Base-by-base conservation (phyloP, 2,329 filamentous ascomycete species). In the Ophiostoma quercus region DNA sequence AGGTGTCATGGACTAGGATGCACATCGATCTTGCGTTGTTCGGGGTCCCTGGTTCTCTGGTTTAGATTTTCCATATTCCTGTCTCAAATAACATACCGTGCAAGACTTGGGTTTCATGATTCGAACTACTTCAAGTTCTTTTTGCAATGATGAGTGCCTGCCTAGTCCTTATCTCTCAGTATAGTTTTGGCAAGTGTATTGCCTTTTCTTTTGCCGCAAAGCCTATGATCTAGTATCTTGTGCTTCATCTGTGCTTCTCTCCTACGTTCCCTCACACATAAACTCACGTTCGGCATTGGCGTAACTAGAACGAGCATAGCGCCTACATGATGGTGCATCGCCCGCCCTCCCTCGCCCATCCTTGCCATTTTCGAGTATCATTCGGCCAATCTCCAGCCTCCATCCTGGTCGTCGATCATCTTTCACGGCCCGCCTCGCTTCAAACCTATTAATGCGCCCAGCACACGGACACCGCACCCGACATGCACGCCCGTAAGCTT, bases 341-440 rank as follows among this genome's bases (percentile, higher is more conserved):
- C 8, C 3, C 39, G 22, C 29, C 66, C 41, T 67, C 29, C 66
- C 43, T 67, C 57, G 51, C 51, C 8, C 22, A 57, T 57, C 22
- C 51, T 57, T 57, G 47, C 67, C 62, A 39, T 11, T 25, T 65
- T 62, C 22, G 19, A 66, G 39, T 22, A 47, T 29, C 65, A 3
- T 66, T 11, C 39, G 29, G n/a, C 69, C 69, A 68, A 68, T 70
- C 67, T 66, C 65, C 57, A 39, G 41, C 9, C 39, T 66, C 65
- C 34, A 70, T 66, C 69, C 69, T 67, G 67, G 62, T 32, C 67
- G 69, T 39, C 68, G 67, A 71, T 71, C 69, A 68, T 67, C 34
- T 34, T 51, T 37, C 47, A 37, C 69, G 69, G 67, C 67, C 69
- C 67, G 67, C 66, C 60, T 70, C 60, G 69, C 69, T 68, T 70